These are phyloP conservation scores for Cladophialophora chaetospira DNA, from an alignment of 2,329 filamentous ascomycete species.

Conservation along the genomic window DNA sequence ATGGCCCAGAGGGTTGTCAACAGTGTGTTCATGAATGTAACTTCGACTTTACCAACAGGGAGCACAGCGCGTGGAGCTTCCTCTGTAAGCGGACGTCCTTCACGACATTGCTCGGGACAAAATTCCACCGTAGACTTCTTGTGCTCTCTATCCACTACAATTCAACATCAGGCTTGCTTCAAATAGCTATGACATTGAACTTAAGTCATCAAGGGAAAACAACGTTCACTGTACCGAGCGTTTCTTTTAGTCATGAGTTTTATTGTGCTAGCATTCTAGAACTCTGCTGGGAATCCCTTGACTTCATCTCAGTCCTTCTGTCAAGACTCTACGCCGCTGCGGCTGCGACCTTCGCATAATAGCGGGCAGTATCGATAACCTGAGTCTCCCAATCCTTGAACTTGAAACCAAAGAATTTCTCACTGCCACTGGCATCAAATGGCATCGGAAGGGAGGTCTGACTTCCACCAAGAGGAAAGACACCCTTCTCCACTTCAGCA, in stretches of 20 bases:
- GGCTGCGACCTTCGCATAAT: slow-evolving; percentile 22
- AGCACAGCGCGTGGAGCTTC: too few relatives aligned
- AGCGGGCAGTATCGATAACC: slow-evolving; percentile 29
- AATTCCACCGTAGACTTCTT: neutral
- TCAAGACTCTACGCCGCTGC: neutral
- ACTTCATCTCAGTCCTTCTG: neutral
- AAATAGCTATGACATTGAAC: too few relatives aligned
- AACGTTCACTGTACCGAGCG: too few relatives aligned
- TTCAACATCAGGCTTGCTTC: neutral
- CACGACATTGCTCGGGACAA: neutral
- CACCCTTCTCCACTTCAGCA: slow-evolving; percentile 40
- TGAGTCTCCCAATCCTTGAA: slow-evolving; percentile 44
- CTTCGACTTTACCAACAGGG: too few relatives aligned
- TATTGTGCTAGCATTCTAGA: too few relatives aligned
- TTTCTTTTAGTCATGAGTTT: too few relatives aligned
- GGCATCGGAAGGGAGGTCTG: slow-evolving; percentile 59
- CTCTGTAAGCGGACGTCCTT: too few relatives aligned
- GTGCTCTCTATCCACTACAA: neutral
- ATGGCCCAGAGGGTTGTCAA: too few relatives aligned
- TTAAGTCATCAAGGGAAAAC: too few relatives aligned
- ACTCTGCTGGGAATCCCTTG: too few relatives aligned
- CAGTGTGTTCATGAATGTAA: too few relatives aligned
- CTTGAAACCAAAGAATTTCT: slow-evolving; percentile 45
- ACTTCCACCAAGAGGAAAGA: slow-evolving; percentile 53
- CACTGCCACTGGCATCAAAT: slow-evolving; percentile 44